Conservation (phyloP, 78 protist genomes). For the Dictyostelium firmibasis region DNA sequence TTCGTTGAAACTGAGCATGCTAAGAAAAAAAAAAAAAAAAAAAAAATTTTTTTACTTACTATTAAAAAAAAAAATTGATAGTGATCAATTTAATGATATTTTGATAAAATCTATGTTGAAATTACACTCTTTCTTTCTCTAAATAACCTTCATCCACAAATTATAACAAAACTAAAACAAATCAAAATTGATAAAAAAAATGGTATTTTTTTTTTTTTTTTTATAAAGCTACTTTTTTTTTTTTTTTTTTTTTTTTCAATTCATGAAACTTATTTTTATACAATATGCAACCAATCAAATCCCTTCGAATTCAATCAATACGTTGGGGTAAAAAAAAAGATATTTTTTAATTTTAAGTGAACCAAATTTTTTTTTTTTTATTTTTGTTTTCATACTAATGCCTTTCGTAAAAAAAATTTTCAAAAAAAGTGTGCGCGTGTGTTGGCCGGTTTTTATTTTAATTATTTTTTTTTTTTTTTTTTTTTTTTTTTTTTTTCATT, state of each 20-base stretch:
- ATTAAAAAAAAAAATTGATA: background rate
- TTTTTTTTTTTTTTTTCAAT: too few species aligned
- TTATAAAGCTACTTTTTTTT: too few species aligned
- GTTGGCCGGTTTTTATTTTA: too few species aligned
- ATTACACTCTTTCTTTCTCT: background rate
- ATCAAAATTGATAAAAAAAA: background rate
- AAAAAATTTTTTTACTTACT: background rate
- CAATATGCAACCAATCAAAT: background rate
- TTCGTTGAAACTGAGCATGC: background rate
- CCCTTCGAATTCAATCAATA: background rate
- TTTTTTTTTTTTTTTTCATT: too few species aligned
- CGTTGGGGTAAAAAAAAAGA: background rate
- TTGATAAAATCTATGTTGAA: background rate
- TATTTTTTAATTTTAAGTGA: background rate
- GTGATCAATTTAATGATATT: background rate
- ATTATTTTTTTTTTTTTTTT: too few species aligned
- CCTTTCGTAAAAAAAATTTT: background rate
- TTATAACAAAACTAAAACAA: background rate
- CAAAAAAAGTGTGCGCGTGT: too few species aligned
- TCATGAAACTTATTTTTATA: background rate
- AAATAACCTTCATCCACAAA: background rate
- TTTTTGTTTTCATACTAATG: background rate
- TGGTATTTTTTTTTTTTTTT: background rate
- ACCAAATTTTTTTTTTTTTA: background rate
- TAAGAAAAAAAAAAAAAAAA: background rate